Conservation (phyloP, 805 yeast species). For the Metschnikowia colocasiae region DNA sequence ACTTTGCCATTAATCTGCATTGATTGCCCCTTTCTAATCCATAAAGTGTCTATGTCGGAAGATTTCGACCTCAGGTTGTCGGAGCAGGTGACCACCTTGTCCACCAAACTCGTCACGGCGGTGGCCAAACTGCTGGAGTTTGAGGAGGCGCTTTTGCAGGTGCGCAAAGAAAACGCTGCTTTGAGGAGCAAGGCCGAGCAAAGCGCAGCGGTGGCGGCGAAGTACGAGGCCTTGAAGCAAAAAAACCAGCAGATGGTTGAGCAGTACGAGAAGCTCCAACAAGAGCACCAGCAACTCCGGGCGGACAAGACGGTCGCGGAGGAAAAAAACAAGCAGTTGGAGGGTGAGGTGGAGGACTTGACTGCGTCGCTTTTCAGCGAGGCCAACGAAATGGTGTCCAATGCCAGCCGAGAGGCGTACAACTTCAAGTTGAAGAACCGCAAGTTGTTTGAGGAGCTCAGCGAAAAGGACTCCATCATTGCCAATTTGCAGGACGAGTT, state of each 20-base stretch:
- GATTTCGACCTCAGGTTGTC: conserved; percentile 43
- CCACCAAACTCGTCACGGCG: conserved; percentile 59
- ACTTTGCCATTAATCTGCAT: not conserved
- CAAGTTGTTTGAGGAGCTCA: conserved; percentile 48
- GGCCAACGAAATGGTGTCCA: conserved; percentile 80
- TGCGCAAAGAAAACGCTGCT: conserved; percentile 32
- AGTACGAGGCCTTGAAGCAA: not conserved
- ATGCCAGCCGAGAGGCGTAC: conserved; percentile 67
- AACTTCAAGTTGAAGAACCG: conserved; percentile 57
- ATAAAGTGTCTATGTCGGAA: too few species aligned
- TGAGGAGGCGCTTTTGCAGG: conserved; percentile 45
- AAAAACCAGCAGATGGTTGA: conserved; percentile 23
- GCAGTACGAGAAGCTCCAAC: conserved; percentile 29
- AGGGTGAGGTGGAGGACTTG: conserved; percentile 75
- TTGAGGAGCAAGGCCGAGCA: conserved; percentile 1
- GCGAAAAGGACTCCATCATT: conserved; percentile 67
- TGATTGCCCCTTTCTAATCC: too few species aligned
- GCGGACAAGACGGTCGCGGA: conserved; percentile 47
- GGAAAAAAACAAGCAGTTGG: conserved; percentile 54
- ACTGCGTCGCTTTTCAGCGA: conserved; percentile 75
- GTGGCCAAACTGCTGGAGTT: conserved; percentile 54
- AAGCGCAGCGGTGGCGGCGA: not conserved
- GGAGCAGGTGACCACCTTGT: conserved; percentile 51
- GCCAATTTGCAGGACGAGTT: conserved; percentile 66
- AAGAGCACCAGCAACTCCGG: conserved; percentile 23